Base-by-base conservation (phyloP, 2,329 filamentous ascomycete genomes). In the Zasmidium cellare region DNA sequence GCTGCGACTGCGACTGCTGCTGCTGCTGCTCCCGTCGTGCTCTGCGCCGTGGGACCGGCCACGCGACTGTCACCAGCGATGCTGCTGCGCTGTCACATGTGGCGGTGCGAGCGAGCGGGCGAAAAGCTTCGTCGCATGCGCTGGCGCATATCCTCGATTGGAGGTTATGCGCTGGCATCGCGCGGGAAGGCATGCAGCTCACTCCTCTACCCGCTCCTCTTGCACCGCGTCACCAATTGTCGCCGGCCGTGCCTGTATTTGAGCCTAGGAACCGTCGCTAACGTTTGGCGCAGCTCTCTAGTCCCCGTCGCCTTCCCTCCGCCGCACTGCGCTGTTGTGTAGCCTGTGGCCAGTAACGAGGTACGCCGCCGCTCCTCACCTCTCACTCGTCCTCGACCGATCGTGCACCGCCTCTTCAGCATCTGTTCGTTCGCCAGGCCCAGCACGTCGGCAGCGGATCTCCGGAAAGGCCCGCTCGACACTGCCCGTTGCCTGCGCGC, bases 131-230 rank as follows among this genome's bases (percentile, higher is more conserved):
- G 58, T 60, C 58, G 56, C 57, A 60, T 67, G 65, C 63, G 64
- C 60, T 66, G 64, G 55, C 62, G 31, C 55, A 53, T 44, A 28
- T 28, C 52, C 47, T 59, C 62, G 57, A 65, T 60, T 62, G 62
- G 66, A 53, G 61, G 31, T 51, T 62, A 65, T 69, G 60, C 62
- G 65, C 58, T 67, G 68, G 65, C 67, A 64, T 35, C 51, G 25
- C 53, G 59, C 62, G 59, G 62, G 57, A 58, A 53, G 35, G 56
- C 59, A 49, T 59, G 65, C 65, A 66, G 60, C 57, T 57, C 54
- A 60, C 60, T 62, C 58, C 51, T 46, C 52, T 59, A 61, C 57
- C 64, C 60, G 60, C 53, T 51, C 46, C 56, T 57, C 58, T 35
- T 56, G 52, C 49, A 51, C 51, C 59, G 51, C 60, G 54, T 62